Evolutionary conservation across 495 filamentous ascomycete species (phyloP).

Genomic region (Daldinia caldariorum): DNA sequence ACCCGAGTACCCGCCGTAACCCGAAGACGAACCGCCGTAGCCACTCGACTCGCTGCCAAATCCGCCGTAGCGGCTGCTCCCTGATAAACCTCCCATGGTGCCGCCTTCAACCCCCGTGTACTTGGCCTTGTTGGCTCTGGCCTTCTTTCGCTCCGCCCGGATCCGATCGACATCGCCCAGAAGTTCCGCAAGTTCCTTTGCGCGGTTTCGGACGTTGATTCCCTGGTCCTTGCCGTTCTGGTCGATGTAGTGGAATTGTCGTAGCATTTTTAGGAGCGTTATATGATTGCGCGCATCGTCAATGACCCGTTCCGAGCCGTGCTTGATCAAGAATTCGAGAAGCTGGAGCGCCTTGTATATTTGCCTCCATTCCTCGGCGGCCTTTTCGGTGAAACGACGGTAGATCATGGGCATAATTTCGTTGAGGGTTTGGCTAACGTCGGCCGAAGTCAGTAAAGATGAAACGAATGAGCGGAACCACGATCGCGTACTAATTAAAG

Average conservation of each 20-base stretch:
- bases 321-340: constrained; percentile 97
- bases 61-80: constrained; percentile 78
- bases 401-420: constrained; percentile 99
- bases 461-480: not conserved
- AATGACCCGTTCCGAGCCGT: constrained; percentile 96
- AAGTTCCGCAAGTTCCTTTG: constrained; percentile 93
- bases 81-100: constrained; percentile 64
- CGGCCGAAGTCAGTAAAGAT: constrained; percentile 8
- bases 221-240: constrained; percentile 97
- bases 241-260: constrained; percentile 98
- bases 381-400: constrained; percentile 97
- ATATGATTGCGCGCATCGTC: constrained; percentile 97
- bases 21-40: constrained; percentile 70
- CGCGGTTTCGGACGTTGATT: constrained; percentile 95
- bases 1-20: constrained; percentile 85
- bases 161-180: constrained; percentile 94
- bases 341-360: constrained; percentile 98
- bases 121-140: constrained; percentile 86
- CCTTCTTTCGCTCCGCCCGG: constrained; percentile 93
- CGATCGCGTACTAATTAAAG: constrained; percentile 85
- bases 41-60: constrained; percentile 77
- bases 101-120: constrained; percentile 94
- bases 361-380: constrained; percentile 98
- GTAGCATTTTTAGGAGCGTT: constrained; percentile 95
- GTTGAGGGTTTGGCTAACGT: constrained; percentile 86